Conservation (phyloP, 495 filamentous ascomycete species). For the Penicillium crystallinum region DNA sequence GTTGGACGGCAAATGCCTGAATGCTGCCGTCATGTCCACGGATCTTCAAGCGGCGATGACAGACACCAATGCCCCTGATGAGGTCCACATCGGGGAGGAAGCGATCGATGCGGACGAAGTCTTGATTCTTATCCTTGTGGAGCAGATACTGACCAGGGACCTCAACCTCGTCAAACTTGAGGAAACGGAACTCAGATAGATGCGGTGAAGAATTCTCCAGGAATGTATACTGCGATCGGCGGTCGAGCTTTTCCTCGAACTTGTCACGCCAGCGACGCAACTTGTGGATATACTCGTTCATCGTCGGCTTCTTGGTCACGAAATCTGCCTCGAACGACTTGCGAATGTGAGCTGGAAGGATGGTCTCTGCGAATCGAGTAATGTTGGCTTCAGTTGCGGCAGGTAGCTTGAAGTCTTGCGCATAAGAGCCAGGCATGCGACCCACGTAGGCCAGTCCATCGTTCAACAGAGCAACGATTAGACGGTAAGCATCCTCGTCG, state of each 20-base stretch:
- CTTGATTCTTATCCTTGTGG: constrained; percentile 96
- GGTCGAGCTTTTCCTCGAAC: constrained; percentile 96
- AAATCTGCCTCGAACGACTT: constrained; percentile 95
- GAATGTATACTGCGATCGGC: constrained; percentile 61
- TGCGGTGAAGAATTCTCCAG: constrained; percentile 81
- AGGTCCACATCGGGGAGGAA: constrained; percentile 93
- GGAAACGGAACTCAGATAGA: constrained; percentile 92
- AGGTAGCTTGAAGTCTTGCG: constrained; percentile 86
- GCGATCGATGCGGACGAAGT: constrained; percentile 93
- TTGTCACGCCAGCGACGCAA: constrained; percentile 93
- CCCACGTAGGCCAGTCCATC: constrained; percentile 86
- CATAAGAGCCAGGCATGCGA: constrained; percentile 77
- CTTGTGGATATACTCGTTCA: constrained; percentile 97
- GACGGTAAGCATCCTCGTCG: constrained; percentile 93
- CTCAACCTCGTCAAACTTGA: constrained; percentile 98
- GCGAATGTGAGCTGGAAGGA: constrained; percentile 86
- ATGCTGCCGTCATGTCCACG: constrained; percentile 96
- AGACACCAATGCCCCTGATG: constrained; percentile 79
- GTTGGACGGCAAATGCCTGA: constrained; percentile 92
- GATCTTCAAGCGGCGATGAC: constrained; percentile 88
- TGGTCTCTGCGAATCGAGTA: constrained; percentile 91
- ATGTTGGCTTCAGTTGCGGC: constrained; percentile 91
- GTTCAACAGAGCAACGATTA: constrained; percentile 96
- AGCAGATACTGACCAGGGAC: constrained; percentile 95
- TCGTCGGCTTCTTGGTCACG: constrained; percentile 85